A percentile compares a stretch with the other conserved stretches of the same genome.
Conservation (phyloP, 2,329 filamentous ascomycete genomes). For the Aspergillus sp. region DNA sequence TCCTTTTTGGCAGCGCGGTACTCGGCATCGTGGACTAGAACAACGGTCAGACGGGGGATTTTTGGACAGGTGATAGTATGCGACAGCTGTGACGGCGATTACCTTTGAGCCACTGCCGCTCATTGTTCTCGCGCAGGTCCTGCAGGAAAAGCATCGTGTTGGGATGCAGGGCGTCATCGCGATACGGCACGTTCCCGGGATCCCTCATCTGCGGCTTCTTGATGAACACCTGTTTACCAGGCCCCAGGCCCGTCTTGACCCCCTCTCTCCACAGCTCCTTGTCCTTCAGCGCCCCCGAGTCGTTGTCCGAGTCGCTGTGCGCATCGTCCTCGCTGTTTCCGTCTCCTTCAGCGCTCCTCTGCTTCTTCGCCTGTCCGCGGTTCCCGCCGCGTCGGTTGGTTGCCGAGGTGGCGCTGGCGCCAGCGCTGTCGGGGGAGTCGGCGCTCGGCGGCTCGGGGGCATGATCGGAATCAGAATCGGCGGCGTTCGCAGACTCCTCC, state of each 20-base stretch:
- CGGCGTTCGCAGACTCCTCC: constrained; percentile 26
- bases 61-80: too few relatives aligned
- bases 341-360: background rate
- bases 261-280: constrained; percentile 49
- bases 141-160: constrained; percentile 54
- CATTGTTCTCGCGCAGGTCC: constrained; percentile 52
- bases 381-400: background rate
- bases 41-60: background rate
- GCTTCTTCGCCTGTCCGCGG: constrained; percentile 1
- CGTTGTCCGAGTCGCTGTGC: constrained; percentile 73
- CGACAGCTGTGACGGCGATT: too few relatives aligned
- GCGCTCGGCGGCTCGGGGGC: constrained; percentile 8
- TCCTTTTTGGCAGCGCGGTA: constrained; percentile 71
- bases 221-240: constrained; percentile 53
- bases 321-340: constrained; percentile 38
- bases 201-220: constrained; percentile 54
- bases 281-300: constrained; percentile 34
- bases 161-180: constrained; percentile 50
- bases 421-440: background rate
- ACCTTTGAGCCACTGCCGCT: constrained; percentile 57
- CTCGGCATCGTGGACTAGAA: constrained; percentile 64
- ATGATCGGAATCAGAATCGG: constrained; percentile 24
- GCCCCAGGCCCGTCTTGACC: constrained; percentile 46
- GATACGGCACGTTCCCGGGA: constrained; percentile 49
- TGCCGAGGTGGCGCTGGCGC: background rate